Conservation (phyloP, 495 filamentous ascomycete genomes). For the Penicillium pancosmium region DNA sequence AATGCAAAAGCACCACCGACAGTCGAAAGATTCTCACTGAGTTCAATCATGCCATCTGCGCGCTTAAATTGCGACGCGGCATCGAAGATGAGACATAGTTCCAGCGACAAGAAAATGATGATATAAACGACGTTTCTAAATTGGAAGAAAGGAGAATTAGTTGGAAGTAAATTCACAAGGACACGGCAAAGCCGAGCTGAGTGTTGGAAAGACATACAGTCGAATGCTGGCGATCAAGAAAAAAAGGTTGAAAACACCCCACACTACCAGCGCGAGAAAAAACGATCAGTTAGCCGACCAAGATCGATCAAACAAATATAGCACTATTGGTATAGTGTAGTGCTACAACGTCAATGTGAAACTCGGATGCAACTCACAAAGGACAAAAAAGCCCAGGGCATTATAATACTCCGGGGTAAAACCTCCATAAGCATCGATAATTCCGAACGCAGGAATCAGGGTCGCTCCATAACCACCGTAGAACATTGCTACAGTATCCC, state of each 20-base stretch:
- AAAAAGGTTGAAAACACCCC: slow-evolving; percentile 25
- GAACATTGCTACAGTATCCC: slow-evolving; percentile 17
- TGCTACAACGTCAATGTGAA: too few species aligned
- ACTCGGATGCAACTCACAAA: slow-evolving; percentile 8
- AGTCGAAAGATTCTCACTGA: neutral
- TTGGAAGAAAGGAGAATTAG: neutral
- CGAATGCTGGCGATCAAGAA: slow-evolving; percentile 19
- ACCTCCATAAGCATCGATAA: slow-evolving; percentile 26
- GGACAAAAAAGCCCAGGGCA: slow-evolving; percentile 24
- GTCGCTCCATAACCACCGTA: slow-evolving; percentile 29
- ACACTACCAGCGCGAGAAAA: slow-evolving; percentile 11
- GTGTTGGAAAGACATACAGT: slow-evolving; percentile 13
- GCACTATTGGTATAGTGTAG: too few species aligned
- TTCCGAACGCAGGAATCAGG: slow-evolving; percentile 25
- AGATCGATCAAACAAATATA: neutral
- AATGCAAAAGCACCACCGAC: slow-evolving; percentile 2
- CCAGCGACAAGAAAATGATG: slow-evolving; percentile 16
- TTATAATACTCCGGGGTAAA: slow-evolving; percentile 26
- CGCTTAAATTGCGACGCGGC: slow-evolving; percentile 8
- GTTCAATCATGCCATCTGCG: neutral
- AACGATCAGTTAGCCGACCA: neutral
- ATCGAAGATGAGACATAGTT: slow-evolving; percentile 22
- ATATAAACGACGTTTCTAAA: slow-evolving; percentile 20
- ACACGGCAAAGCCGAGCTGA: neutral
- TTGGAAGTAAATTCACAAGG: neutral